Evolutionary conservation across 352 stramenopile species (phyloP), one percentile per base, ranked within the genome.

Genomic region (Globisporangium solare): DNA sequence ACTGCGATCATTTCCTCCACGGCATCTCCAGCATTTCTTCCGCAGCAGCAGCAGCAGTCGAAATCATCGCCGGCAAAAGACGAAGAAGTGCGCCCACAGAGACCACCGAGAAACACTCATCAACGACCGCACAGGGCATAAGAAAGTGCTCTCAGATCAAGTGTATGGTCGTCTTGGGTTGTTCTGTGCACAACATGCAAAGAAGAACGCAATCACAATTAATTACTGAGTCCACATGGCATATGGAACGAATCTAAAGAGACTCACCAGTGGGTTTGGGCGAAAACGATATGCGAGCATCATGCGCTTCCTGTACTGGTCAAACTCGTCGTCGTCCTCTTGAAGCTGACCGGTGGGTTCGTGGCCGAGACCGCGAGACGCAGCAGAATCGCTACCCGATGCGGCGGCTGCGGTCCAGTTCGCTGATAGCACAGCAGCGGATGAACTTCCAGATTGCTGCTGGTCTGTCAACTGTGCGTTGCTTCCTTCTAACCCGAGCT

Each of bases 241-340:
- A 39, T n/a, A 17, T 17, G 18, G 24, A 37, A 13, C 2, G 39
- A 15, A 47, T 17, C 51, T 27, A 47, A n/a, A 48, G 12, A 27
- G 20, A 60, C 54, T 15, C 31, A 64, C 61, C 42, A 64, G 51
- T 31, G 61, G 61, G 17, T 64, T 68, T 32, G 61, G 61, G 1
- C 61, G 61, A 31, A 66, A 69, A 37, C 53, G 58, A 15, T 69
- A 66, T 18, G 51, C 51, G 31, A 69, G 58, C 62, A 69, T 63
- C 58, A 66, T 66, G 41, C 51, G 58, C 27, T 68, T 68, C 10
- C 56, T 56, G 45, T 68, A 68, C 40, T 68, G 61, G 13, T 64
- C 61, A n/a, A 68, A 68, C 51, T 64, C 61, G 27, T 68, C 61
- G 32, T 67, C 56, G 20, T 60, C 50, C 20, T 57, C 32, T 18